Base-by-base conservation (phyloP, 148 eudicot genomes). In the Chenopodium berlandieri region DNA sequence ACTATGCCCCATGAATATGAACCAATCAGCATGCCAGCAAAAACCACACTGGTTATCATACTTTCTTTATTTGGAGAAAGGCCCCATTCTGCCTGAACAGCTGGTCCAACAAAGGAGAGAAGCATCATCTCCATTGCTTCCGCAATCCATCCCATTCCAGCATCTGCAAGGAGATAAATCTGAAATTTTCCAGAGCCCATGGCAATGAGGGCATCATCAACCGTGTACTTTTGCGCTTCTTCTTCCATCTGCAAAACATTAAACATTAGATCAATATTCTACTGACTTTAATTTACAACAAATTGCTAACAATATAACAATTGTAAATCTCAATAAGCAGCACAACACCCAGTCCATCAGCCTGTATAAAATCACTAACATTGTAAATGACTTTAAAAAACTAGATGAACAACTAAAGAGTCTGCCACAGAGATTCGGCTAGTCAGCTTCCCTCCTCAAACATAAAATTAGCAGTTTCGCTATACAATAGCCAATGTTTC, bases 61-160 rank as follows among this genome's bases (percentile, higher is more conserved):
- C 93, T 88, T 83, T 93, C 93, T 85, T 90, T 63, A 54, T 80
- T 89, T 78, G 97, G 80, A 70, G 97, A 88, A 86, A 93, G 92
- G 37, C 82, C 82, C 95, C 97, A 93, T 56, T 80, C 78, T 30
- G 91, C 87, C 78, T 90, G 90, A 74, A 90, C 93, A 76, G 93
- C 92, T 11, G 95, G 97, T 63, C 97, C 97, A 54, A 93, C 76
- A 75, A 91, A 93, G 25, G 97, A 93, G 22, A 93, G 90, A 76
- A 93, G 95, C 93, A 90, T 93, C 94, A 93, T 90, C 88, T 93
- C 95, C 95, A 91, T 93, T 71, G 97, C 97, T 79, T 93, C 97
- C 56, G 95, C 86, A 76, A 90, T 85, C 91, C 86, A 87, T 27
- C 97, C 97, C 92, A 91, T 90, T 44, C 97, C 97, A 76, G 97